Conservation (phyloP, 2,329 filamentous ascomycete species). For the Gremmenia infestans region DNA sequence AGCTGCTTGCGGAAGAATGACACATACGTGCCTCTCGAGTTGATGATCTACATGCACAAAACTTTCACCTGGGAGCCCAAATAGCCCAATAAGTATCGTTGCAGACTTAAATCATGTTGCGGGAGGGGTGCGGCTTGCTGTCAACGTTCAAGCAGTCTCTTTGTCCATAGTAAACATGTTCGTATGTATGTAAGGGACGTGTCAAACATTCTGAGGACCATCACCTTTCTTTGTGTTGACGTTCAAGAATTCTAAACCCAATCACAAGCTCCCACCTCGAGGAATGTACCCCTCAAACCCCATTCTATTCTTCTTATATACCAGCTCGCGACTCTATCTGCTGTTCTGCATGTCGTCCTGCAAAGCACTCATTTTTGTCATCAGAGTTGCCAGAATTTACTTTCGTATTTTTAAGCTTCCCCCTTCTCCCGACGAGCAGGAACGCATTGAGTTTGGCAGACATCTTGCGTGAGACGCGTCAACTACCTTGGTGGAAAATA, state of each 20-base stretch:
- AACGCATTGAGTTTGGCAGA: not conserved
- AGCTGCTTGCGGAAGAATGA: not conserved
- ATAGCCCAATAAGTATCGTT: not conserved
- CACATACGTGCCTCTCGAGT: not conserved
- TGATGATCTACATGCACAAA: not conserved
- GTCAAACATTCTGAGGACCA: conserved; percentile 1
- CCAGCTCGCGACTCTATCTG: not conserved
- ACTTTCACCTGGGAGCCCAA: not conserved
- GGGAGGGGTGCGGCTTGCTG: not conserved
- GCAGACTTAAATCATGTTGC: conserved; percentile 5
- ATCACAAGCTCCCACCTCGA: not conserved
- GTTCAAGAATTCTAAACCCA: not conserved
- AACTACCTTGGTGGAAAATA: not conserved
- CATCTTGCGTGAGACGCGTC: not conserved
- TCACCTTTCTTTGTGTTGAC: conserved; percentile 6
- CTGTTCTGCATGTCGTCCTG: conserved; percentile 3
- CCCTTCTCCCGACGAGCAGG: not conserved
- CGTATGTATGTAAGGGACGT: not conserved
- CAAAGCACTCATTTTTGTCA: conserved; percentile 8
- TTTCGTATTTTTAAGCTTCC: conserved; percentile 9
- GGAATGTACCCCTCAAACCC: not conserved
- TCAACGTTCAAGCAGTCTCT: not conserved
- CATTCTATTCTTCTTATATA: not conserved
- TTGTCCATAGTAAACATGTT: conserved; percentile 1
- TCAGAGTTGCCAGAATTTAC: conserved; percentile 10